Percentiles rank a stretch among this genome's conserved stretches.
Conservation (phyloP, 192 early-diverging fungal species). For the Backusella australiensis region DNA sequence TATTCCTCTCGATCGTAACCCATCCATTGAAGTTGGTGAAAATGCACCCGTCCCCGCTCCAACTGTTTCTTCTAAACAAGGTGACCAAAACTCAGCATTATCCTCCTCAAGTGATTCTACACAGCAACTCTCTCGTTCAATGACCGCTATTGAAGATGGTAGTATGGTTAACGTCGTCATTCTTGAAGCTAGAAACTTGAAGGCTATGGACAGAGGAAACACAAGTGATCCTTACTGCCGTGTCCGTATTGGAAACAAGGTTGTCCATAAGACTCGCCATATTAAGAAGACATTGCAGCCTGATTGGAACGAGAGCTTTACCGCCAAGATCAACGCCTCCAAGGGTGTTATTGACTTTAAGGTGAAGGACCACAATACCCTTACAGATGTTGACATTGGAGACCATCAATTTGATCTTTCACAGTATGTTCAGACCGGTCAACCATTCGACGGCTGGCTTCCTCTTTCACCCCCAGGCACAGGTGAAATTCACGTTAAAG, state of each 20-base stretch:
- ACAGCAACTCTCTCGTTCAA: background rate
- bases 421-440: slow-evolving; percentile 39
- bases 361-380: slow-evolving; percentile 69
- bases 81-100: background rate
- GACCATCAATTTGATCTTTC: slow-evolving; percentile 55
- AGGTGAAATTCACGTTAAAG: slow-evolving; percentile 36
- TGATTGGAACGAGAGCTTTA: slow-evolving; percentile 45
- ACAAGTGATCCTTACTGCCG: slow-evolving; percentile 74
- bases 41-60: background rate
- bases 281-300: slow-evolving; percentile 73
- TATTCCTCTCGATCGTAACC: background rate
- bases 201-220: slow-evolving; percentile 45
- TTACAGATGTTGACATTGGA: slow-evolving; percentile 65
- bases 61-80: slow-evolving; percentile 9
- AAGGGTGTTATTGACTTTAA: slow-evolving; percentile 51
- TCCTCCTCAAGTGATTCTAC: slow-evolving; percentile 6
- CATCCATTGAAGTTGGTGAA: background rate
- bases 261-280: slow-evolving; percentile 61
- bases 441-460: slow-evolving; percentile 37
- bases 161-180: slow-evolving; percentile 42
- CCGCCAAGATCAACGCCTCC: slow-evolving; percentile 16
- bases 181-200: slow-evolving; percentile 45
- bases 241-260: slow-evolving; percentile 57
- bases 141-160: slow-evolving; percentile 21
- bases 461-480: slow-evolving; percentile 29